A percentile compares a stretch with the other conserved stretches of the same genome.
Evolutionary conservation across 371 early-diverging fungal genomes (phyloP).

Genomic region (Saksenaea oblongispora): DNA sequence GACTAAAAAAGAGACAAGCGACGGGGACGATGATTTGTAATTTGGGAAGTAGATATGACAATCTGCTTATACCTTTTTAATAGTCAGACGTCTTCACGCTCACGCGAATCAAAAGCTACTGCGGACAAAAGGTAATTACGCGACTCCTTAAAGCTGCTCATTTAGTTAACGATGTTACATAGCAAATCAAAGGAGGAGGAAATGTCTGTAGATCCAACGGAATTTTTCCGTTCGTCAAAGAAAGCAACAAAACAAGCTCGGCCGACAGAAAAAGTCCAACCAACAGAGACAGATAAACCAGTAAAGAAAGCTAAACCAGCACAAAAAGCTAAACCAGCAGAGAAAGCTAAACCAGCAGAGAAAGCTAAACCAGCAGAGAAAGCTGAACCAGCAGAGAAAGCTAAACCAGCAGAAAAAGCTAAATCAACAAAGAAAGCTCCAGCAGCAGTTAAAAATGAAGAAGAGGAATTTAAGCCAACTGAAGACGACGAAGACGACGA

Average conservation of each 20-base stretch:
- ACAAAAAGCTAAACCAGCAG: neutral
- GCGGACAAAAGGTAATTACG: neutral
- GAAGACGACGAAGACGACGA: no score
- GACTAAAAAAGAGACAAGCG: neutral
- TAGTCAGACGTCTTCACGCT: neutral
- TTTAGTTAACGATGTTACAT: neutral
- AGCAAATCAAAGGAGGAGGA: neutral
- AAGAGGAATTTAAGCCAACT: conserved; percentile 12
- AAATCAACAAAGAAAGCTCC: neutral
- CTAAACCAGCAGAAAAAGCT: neutral
- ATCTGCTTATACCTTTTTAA: neutral
- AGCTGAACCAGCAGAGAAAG: neutral
- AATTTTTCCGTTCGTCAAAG: neutral
- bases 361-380: conserved; percentile 1
- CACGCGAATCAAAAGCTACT: neutral
- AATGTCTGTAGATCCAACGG: neutral
- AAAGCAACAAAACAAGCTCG: neutral
- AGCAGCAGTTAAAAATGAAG: neutral
- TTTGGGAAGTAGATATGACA: neutral
- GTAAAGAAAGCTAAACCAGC: conserved; percentile 10
- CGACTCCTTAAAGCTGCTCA: neutral
- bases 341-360: neutral
- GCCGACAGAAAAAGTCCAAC: neutral
- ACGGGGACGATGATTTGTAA: neutral
- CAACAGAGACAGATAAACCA: neutral